These are phyloP conservation scores for Nicotiana knightiana DNA, from an alignment of 257 asterid species.

Conservation along the genomic window DNA sequence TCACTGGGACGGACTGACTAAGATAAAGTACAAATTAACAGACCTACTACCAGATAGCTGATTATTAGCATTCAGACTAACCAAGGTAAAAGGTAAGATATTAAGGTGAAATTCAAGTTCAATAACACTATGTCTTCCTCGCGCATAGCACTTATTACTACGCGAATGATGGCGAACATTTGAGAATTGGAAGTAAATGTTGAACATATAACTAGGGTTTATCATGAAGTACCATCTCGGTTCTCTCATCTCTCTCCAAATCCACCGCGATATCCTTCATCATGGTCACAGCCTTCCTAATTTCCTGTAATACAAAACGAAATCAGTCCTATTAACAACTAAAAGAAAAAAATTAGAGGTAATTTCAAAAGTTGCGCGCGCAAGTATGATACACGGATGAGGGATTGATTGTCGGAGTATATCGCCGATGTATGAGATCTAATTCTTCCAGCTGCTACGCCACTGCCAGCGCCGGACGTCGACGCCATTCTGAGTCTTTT, in stretches of 20 bases:
- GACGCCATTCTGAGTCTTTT: slow-evolving; percentile 52
- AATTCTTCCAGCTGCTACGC: slow-evolving; percentile 43
- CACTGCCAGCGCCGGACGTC: slow-evolving; percentile 59
- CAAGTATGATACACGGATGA: slow-evolving; percentile 38
- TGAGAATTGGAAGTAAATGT: neutral
- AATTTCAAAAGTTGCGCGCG: slow-evolving; percentile 9
- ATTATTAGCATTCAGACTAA: neutral
- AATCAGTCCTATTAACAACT: neutral
- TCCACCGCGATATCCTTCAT: slow-evolving; percentile 76
- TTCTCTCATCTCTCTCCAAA: slow-evolving; percentile 55
- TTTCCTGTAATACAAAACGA: slow-evolving; percentile 46
- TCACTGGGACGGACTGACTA: neutral
- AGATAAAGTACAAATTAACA: neutral
- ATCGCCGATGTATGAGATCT: slow-evolving; percentile 46
- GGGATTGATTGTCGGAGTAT: slow-evolving; percentile 59
- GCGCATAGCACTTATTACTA: neutral
- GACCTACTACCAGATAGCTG: too few relatives aligned
- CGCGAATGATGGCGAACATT: neutral
- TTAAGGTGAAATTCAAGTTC: neutral
- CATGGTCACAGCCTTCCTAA: slow-evolving; percentile 48
- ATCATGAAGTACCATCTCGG: slow-evolving; percentile 44
- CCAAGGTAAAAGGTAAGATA: neutral
- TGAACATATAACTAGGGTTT: slow-evolving; percentile 33
- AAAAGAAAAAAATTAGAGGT: neutral
- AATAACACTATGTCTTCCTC: neutral